phyloP scores from a whole-genome alignment of 768 basidiomycete species.

The Tylopilus plumbeoviolaceoides region DNA sequence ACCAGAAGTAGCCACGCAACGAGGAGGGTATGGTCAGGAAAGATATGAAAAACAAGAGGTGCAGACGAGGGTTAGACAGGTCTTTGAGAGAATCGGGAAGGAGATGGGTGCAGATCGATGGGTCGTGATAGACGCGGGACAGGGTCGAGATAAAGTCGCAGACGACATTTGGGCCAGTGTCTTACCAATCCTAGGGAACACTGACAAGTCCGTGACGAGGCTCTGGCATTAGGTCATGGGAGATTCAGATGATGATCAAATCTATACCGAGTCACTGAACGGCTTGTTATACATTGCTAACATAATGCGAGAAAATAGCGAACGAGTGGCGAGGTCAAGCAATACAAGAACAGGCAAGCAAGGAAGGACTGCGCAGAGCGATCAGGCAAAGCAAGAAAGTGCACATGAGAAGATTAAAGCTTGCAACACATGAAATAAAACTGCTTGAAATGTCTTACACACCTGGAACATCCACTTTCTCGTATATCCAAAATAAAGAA shows the following conservation, averaged over 20 bases:
- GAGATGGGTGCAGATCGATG: conserved; percentile 49
- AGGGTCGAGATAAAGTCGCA: conserved; percentile 44
- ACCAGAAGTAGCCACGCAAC: conserved; percentile 58
- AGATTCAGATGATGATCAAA: not conserved
- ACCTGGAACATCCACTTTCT: conserved; percentile 16
- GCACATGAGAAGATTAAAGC: conserved; percentile 7
- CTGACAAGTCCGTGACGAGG: conserved; percentile 40
- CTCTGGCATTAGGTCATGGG: conserved; percentile 43
- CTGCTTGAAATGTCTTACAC: conserved; percentile 13
- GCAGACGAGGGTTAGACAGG: conserved; percentile 58
- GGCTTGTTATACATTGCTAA: conserved; percentile 25
- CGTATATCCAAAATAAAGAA: conserved; percentile 16
- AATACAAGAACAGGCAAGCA: conserved; percentile 13
- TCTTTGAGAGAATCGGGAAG: conserved; percentile 54
- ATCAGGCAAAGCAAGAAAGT: conserved; percentile 10
- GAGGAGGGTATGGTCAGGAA: conserved; percentile 84
- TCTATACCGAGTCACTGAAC: conserved; percentile 8
- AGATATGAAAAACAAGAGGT: conserved; percentile 81
- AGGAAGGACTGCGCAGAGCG: conserved; percentile 1
- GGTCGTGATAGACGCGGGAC: conserved; percentile 59
- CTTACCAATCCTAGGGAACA: conserved; percentile 36
- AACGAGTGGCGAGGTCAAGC: conserved; percentile 15
- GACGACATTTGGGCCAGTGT: conserved; percentile 54
- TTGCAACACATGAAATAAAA: conserved; percentile 13
- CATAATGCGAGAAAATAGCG: conserved; percentile 19